Evolutionary conservation across 202 grass and related monocot species (phyloP).

Genomic region (Panicum hallii): DNA sequence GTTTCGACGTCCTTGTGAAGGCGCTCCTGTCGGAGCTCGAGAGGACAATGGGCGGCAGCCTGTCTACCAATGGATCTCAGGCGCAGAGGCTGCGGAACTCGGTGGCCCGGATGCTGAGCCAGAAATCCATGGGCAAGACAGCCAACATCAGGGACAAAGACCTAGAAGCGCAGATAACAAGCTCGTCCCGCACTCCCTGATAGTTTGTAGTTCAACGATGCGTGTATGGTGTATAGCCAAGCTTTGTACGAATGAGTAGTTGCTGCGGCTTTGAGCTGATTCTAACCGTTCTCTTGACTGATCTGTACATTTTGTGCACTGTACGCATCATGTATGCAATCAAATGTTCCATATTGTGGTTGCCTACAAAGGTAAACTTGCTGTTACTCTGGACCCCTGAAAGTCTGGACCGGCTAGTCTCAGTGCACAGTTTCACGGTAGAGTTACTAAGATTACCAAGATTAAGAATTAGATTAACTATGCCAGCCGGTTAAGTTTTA

Average conservation of each 20-base stretch:
- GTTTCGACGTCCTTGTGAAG: constrained; percentile 78
- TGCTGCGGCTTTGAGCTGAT: constrained; percentile 17
- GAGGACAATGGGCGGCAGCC: constrained; percentile 66
- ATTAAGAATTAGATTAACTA: no score
- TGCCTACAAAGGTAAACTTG: neutral
- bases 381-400: neutral
- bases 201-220: constrained; percentile 30
- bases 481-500: no score
- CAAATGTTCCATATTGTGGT: constrained; percentile 6
- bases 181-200: constrained; percentile 32
- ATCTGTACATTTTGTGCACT: constrained; percentile 13
- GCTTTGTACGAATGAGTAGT: constrained; percentile 42
- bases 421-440: no score
- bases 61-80: constrained; percentile 54
- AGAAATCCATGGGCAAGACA: constrained; percentile 68
- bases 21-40: constrained; percentile 76
- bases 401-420: neutral
- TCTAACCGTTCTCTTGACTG: constrained; percentile 17
- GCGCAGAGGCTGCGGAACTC: constrained; percentile 49
- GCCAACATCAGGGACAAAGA: constrained; percentile 54
- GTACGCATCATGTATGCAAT: constrained; percentile 7
- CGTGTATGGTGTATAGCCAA: constrained; percentile 16
- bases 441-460: no score
- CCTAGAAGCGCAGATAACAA: constrained; percentile 48
- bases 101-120: constrained; percentile 66